These are phyloP conservation scores for Pseudoperonospora humuli DNA, from an alignment of 352 stramenopile species.

Conservation along the genomic window DNA sequence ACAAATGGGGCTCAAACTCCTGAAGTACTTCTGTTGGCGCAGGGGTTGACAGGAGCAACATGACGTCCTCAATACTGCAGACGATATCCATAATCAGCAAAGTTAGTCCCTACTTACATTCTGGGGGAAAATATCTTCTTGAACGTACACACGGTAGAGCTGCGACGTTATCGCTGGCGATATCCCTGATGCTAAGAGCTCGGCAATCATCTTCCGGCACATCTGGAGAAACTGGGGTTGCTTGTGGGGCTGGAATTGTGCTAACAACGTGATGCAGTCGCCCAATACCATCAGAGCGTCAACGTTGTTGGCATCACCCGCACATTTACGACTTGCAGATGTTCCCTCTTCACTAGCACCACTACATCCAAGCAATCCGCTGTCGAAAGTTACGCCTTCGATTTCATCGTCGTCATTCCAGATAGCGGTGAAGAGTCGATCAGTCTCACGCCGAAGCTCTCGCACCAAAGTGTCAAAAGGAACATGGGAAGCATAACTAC, in stretches of 20 bases:
- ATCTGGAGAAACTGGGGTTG: slow-evolving; percentile 19
- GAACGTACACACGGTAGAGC: slow-evolving; percentile 29
- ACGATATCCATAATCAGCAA: neutral
- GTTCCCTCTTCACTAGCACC: too few species aligned
- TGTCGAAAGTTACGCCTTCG: too few species aligned
- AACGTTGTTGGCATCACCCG: too few species aligned
- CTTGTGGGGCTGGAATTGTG: slow-evolving; percentile 20
- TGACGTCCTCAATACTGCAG: slow-evolving; percentile 21
- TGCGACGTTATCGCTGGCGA: slow-evolving; percentile 13
- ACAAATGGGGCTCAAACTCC: neutral
- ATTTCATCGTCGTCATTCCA: too few species aligned
- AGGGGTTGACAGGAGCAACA: slow-evolving; percentile 8
- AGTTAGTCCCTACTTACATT: neutral
- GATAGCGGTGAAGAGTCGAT: slow-evolving; percentile 10
- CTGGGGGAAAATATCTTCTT: neutral
- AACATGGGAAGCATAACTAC: slow-evolving; percentile 23
- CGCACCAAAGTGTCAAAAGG: slow-evolving; percentile 34
- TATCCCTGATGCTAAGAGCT: slow-evolving; percentile 9
- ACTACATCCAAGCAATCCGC: too few species aligned
- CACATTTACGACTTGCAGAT: too few species aligned
- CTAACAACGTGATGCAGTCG: slow-evolving; percentile 32
- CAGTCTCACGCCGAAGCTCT: slow-evolving; percentile 33
- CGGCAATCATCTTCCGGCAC: slow-evolving; percentile 24
- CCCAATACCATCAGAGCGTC: slow-evolving; percentile 29
- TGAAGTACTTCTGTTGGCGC: neutral